Conservation (phyloP, 1,284 basidiomycete genomes). For the Moesziomyces aphidis region DNA sequence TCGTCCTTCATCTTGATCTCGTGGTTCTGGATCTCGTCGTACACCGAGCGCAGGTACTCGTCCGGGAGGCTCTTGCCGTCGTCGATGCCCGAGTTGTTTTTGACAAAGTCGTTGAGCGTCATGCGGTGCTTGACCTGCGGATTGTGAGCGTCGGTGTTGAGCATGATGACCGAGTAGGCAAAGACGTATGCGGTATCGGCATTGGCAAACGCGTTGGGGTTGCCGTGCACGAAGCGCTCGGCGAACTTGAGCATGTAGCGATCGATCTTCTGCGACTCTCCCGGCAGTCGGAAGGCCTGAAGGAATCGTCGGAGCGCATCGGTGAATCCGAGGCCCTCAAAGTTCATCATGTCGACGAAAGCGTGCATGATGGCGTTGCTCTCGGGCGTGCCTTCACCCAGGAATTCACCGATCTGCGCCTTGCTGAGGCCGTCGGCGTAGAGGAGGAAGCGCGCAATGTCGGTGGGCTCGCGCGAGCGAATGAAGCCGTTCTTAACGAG, state of each 20-base stretch:
- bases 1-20: conserved; percentile 69
- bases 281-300: conserved; percentile 66
- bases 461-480: conserved; percentile 77
- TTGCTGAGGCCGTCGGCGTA: conserved; percentile 94
- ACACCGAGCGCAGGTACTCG: conserved; percentile 60
- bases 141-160: conserved; percentile 68
- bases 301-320: conserved; percentile 64
- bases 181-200: conserved; percentile 68
- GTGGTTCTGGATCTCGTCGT: conserved; percentile 66
- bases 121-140: conserved; percentile 67
- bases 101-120: conserved; percentile 66
- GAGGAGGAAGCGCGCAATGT: conserved; percentile 88
- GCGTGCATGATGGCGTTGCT: conserved; percentile 68
- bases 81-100: conserved; percentile 67
- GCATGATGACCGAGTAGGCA: conserved; percentile 68
- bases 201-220: conserved; percentile 64
- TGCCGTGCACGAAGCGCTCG: conserved; percentile 65
- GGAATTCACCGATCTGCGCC: conserved; percentile 95
- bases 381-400: conserved; percentile 73
- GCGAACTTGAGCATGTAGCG: conserved; percentile 68
- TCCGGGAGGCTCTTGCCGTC: conserved; percentile 65
- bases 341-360: conserved; percentile 68
- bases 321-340: conserved; percentile 61
- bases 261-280: conserved; percentile 68
- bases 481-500: conserved; percentile 92